Evolutionary conservation across 1,284 basidiomycete genomes (phyloP).

Genomic region (Hemileia vastatrix): DNA sequence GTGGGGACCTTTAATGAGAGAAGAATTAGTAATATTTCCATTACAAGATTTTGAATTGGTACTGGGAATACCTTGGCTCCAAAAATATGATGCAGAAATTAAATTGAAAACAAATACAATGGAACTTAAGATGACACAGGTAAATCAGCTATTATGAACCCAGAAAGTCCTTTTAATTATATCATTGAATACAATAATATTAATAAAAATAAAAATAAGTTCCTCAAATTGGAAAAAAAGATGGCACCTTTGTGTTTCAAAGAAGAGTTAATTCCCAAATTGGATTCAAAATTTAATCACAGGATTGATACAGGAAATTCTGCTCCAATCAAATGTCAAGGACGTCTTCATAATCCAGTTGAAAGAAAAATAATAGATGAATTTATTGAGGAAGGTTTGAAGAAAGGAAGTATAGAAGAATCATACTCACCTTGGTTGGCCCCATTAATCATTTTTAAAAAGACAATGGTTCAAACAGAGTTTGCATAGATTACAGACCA

Average conservation of each 20-base stretch:
- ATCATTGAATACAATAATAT: too few species aligned
- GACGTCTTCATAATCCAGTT: too few species aligned
- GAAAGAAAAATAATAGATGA: neutral
- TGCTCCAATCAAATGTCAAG: neutral
- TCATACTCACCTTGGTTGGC: neutral
- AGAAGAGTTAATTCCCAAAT: neutral
- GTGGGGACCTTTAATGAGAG: too few species aligned
- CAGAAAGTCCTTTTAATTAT: too few species aligned
- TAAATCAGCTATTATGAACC: too few species aligned
- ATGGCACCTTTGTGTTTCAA: neutral
- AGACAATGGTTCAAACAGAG: neutral
- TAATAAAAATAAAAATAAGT: too few species aligned
- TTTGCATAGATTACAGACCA: constrained; percentile 5
- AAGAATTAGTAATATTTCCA: too few species aligned
- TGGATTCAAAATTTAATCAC: neutral
- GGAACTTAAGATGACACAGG: too few species aligned
- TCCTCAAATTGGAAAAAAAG: neutral
- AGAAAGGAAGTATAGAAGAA: neutral
- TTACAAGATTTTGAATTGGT: too few species aligned
- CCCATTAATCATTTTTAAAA: neutral
- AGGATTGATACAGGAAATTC: neutral
- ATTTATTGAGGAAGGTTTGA: neutral
- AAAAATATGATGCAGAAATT: too few species aligned
- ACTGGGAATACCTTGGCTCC: too few species aligned
- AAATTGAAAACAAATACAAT: too few species aligned